These are phyloP conservation scores for Clavispora carvajalis DNA, from an alignment of 805 yeast species.

Conservation along the genomic window DNA sequence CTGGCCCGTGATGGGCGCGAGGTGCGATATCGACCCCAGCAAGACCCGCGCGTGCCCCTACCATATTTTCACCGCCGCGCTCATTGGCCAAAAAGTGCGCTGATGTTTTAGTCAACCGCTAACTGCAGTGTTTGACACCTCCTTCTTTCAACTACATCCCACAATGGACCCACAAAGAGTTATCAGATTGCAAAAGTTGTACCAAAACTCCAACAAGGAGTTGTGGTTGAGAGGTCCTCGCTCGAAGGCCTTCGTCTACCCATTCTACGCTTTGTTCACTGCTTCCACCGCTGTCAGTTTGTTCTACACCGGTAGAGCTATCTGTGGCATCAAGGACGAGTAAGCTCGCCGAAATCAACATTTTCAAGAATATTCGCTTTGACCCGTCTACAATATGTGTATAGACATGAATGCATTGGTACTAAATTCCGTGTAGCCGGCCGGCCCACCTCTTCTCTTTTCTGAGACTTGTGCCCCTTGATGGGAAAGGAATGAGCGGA, in stretches of 20 bases:
- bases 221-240: conserved; percentile 43
- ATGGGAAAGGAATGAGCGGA: too few relatives aligned
- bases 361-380: conserved; percentile 1
- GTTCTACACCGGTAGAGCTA: conserved; percentile 68
- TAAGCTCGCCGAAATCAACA: conserved; percentile 4
- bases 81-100: conserved; percentile 15
- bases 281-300: conserved; percentile 62
- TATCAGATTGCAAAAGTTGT: conserved; percentile 40
- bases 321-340: conserved; percentile 56
- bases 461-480: too few relatives aligned
- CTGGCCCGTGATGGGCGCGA: neutral
- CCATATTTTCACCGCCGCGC: neutral
- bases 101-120: conserved; percentile 2
- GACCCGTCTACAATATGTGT: neutral
- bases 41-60: too few relatives aligned
- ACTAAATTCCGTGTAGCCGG: conserved; percentile 1
- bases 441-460: neutral
- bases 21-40: neutral
- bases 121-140: conserved; percentile 1
- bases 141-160: conserved; percentile 2
- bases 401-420: conserved; percentile 2
- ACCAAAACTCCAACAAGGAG: conserved; percentile 37
- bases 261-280: conserved; percentile 72
- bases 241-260: conserved; percentile 67
- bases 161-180: conserved; percentile 44